A percentile compares a stretch with the other conserved stretches of the same genome.
Evolutionary conservation across 495 filamentous ascomycete genomes (phyloP).

Genomic region (Tuber indicum): DNA sequence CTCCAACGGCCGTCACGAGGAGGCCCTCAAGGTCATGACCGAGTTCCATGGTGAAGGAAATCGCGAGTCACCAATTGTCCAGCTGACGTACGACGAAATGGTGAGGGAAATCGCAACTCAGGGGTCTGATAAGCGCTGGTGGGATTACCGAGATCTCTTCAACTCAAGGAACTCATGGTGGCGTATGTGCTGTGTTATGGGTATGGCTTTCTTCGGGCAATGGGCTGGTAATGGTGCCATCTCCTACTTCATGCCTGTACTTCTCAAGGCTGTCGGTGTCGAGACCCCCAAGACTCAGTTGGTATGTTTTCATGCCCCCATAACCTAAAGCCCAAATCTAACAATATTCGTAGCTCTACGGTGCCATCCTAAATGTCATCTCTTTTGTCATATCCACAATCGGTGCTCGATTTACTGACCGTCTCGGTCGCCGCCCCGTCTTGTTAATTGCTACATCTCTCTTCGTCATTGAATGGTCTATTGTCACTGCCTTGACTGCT

Average conservation of each 20-base stretch:
- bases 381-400: slow-evolving; percentile 51
- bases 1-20: slow-evolving; percentile 51
- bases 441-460: slow-evolving; percentile 50
- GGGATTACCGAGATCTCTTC: slow-evolving; percentile 57
- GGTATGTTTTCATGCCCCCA: slow-evolving; percentile 7
- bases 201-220: slow-evolving; percentile 34
- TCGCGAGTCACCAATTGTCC: slow-evolving; percentile 48
- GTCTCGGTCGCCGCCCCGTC: slow-evolving; percentile 52
- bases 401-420: slow-evolving; percentile 51
- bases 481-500: slow-evolving; percentile 54
- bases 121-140: slow-evolving; percentile 62
- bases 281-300: slow-evolving; percentile 20
- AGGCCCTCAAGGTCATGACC: slow-evolving; percentile 50
- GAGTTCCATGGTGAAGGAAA: slow-evolving; percentile 52
- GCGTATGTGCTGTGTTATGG: slow-evolving; percentile 30
- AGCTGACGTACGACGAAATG: slow-evolving; percentile 41
- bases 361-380: slow-evolving; percentile 51
- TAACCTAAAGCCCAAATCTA: neutral
- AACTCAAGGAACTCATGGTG: slow-evolving; percentile 50
- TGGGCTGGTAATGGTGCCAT: slow-evolving; percentile 49
- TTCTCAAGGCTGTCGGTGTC: slow-evolving; percentile 23
- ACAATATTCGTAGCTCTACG: slow-evolving; percentile 43
- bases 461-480: slow-evolving; percentile 52
- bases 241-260: slow-evolving; percentile 46
- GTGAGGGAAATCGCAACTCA: slow-evolving; percentile 47